Evolutionary conservation across 1,139 yeast species (phyloP), one percentile per base, ranked within the genome.

Genomic region (Kodamaea suecica): DNA sequence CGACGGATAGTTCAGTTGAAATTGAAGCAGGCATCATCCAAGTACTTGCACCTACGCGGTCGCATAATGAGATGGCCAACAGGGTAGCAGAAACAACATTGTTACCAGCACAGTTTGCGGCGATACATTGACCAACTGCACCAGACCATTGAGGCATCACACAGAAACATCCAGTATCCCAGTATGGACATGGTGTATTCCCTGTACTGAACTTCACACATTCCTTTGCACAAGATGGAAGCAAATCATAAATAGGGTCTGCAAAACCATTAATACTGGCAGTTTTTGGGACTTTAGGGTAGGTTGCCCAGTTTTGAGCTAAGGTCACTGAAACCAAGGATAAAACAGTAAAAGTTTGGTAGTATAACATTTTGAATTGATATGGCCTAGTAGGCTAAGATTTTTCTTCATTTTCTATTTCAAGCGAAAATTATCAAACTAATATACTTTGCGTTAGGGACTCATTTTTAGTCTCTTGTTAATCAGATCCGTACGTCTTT

Each of bases 101-200:
- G 4, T 45, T 33, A 28, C 73, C 76, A 17, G 50, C 34, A 50
- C 78, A 72, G 16, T 48, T 46, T 33, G 56, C 43, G 33, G 73
- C 75, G 40, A 71, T 52, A 53, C 77, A 72, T 34, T 61, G 57
- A 20, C 67, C 78, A 14, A 72, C 74, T 30, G 49, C 47, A 15
- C 70, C 72, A 24, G 66, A 55, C 73, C 73, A 71, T 42, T 58
- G 64, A 12, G 71, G 65, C 73, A 72, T 71, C 14, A 70, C 73
- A 54, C 77, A 71, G 46, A 71, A 61, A 49, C 77, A 71, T 4
- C 77, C 77, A 20, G 77, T 66, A 44, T 71, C 77, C 77, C 77
- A 71, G 58, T 70, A 70, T 31, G 77, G 77, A 48, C 77, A 71
- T 23, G 72, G 72, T 4, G 72, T 66, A 30, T 52, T 51, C 4